Percentiles rank a stretch among this genome's conserved stretches.
Evolutionary conservation across 2,329 filamentous ascomycete genomes (phyloP).

Genomic region (Paraphaeosphaeria sporulosa): DNA sequence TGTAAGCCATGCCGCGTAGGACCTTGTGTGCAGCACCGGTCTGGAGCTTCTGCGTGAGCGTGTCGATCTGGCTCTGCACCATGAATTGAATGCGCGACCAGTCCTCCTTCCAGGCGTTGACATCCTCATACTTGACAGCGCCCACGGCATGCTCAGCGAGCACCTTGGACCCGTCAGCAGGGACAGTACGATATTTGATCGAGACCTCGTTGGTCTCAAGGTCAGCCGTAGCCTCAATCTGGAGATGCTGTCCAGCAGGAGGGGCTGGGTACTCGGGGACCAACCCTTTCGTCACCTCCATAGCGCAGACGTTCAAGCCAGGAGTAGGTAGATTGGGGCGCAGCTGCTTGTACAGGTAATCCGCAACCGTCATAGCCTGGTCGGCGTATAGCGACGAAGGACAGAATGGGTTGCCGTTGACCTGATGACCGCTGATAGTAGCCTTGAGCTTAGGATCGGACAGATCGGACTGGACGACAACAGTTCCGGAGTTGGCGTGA

Average conservation of each 20-base stretch:
- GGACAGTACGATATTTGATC: conserved; percentile 64
- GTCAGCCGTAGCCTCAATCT: conserved; percentile 67
- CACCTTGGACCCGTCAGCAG: conserved; percentile 64
- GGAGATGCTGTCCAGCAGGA: conserved; percentile 64
- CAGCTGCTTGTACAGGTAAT: conserved; percentile 72
- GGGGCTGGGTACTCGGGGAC: conserved; percentile 63
- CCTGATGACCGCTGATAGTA: conserved; percentile 70
- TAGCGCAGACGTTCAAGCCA: conserved; percentile 69
- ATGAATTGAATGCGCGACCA: conserved; percentile 71
- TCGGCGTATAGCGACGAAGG: conserved; percentile 71
- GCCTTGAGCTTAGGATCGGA: conserved; percentile 68
- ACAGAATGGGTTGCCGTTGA: conserved; percentile 72
- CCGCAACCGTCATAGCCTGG: conserved; percentile 69
- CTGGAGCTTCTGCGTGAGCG: conserved; percentile 72
- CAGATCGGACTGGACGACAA: conserved; percentile 72
- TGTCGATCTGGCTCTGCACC: conserved; percentile 64
- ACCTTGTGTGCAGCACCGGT: conserved; percentile 75
- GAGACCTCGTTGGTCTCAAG: conserved; percentile 63
- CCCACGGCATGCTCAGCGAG: conserved; percentile 69
- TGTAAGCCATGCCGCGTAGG: conserved; percentile 79
- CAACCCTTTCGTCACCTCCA: conserved; percentile 75
- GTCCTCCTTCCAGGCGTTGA: conserved; percentile 67
- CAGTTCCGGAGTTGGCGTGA: conserved; percentile 64
- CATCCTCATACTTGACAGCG: conserved; percentile 68
- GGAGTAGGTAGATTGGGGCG: conserved; percentile 64